Evolutionary conservation across 2,329 filamentous ascomycete genomes (phyloP).

Genomic region (Aspergillus niger): DNA sequence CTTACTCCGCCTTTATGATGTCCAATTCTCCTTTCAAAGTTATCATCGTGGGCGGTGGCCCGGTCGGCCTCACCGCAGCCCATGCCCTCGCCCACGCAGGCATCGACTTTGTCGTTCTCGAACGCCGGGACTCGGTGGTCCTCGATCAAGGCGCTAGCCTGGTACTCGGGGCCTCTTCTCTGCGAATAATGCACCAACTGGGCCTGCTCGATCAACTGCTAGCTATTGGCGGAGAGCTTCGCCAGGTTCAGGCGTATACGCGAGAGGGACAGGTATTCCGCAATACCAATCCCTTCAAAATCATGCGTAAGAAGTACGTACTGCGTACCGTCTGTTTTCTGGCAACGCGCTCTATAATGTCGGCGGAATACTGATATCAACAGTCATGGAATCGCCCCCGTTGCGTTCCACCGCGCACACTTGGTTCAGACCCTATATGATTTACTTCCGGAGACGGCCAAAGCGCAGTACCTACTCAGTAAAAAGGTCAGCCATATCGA

Average conservation of each 20-base stretch:
- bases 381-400: constrained; percentile 14
- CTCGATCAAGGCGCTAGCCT: constrained; percentile 33
- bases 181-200: constrained; percentile 16
- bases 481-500: constrained; percentile 1
- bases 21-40: constrained; percentile 33
- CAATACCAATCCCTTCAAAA: not conserved
- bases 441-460: constrained; percentile 8
- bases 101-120: constrained; percentile 41
- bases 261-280: not conserved
- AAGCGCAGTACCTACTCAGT: not conserved
- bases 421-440: constrained; percentile 16
- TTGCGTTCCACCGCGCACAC: constrained; percentile 18
- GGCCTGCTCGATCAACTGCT: not conserved
- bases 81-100: constrained; percentile 22
- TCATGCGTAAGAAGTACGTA: constrained; percentile 4
- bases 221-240: not conserved
- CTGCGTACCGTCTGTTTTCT: not conserved
- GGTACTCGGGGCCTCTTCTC: constrained; percentile 27
- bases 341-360: too few species aligned
- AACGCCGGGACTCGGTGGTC: constrained; percentile 28
- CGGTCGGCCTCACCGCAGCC: constrained; percentile 21
- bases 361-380: not conserved
- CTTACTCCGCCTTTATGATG: constrained; percentile 16
- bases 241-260: not conserved
- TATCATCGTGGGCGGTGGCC: constrained; percentile 22